Percentiles rank a stretch among this genome's conserved stretches.
Evolutionary conservation across 176 grass and related monocot species (phyloP).

Genomic region (Bothriochloa decipiens): DNA sequence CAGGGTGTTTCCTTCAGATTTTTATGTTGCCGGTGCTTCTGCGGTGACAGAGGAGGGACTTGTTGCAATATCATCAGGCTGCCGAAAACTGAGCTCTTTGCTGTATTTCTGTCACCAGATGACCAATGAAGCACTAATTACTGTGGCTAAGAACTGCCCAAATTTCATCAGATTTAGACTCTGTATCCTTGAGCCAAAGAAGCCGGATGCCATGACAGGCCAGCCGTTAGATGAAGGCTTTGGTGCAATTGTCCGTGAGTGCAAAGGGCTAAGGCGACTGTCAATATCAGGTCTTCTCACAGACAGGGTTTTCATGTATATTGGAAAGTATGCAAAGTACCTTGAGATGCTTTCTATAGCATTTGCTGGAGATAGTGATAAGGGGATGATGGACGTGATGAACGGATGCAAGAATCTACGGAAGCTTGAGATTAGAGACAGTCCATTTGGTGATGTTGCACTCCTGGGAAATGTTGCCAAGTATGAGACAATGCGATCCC

Average conservation of each 20-base stretch:
- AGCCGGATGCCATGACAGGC: conserved; percentile 66
- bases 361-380: conserved; percentile 81
- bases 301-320: conserved; percentile 77
- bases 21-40: conserved; percentile 52
- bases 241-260: conserved; percentile 72
- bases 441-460: conserved; percentile 76
- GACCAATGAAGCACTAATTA: conserved; percentile 82
- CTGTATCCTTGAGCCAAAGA: conserved; percentile 70
- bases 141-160: conserved; percentile 75
- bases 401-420: conserved; percentile 73
- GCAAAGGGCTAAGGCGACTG: conserved; percentile 60
- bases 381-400: conserved; percentile 77
- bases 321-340: conserved; percentile 63
- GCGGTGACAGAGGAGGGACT: conserved; percentile 79
- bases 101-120: conserved; percentile 91
- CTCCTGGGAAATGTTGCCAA: conserved; percentile 69
- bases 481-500: conserved; percentile 98
- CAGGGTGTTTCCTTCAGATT: conserved; percentile 80
- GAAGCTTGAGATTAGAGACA: conserved; percentile 84
- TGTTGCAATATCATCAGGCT: conserved; percentile 80
- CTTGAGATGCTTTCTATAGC: conserved; percentile 93
- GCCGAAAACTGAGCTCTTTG: conserved; percentile 67
- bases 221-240: conserved; percentile 78
- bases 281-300: conserved; percentile 79
- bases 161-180: conserved; percentile 83